These are phyloP conservation scores for Erigeron canadensis DNA, from an alignment of 129 eudicot genomes.

Conservation along the genomic window DNA sequence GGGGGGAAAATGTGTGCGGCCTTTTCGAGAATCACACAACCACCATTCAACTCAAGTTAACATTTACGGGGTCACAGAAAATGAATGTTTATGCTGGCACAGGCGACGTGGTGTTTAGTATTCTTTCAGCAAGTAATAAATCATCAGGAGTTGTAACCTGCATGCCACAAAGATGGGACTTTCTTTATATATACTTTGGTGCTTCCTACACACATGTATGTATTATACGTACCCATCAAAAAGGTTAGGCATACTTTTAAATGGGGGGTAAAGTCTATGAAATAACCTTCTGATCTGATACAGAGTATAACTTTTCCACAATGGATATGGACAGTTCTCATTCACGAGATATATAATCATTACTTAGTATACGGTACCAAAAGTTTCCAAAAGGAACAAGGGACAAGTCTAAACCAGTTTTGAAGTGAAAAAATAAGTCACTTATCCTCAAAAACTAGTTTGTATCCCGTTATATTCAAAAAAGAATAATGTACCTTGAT, in stretches of 20 bases:
- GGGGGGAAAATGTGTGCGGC: neutral
- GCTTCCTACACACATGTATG: neutral
- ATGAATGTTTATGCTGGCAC: constrained; percentile 35
- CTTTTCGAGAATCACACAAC: constrained; percentile 6
- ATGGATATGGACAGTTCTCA: neutral
- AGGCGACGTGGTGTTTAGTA: constrained; percentile 48
- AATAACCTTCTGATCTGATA: no score
- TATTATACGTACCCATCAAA: neutral
- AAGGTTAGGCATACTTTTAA: neutral
- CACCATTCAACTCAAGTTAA: constrained; percentile 4
- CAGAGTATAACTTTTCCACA: neutral
- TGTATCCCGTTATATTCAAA: neutral
- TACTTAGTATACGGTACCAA: neutral
- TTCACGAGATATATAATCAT: neutral
- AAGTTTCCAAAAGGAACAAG: neutral
- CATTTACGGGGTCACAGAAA: constrained; percentile 11
- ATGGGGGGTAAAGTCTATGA: no score
- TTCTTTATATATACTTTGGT: neutral
- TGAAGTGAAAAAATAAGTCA: neutral
- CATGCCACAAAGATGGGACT: constrained; percentile 10
- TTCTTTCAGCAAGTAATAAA: constrained; percentile 89
- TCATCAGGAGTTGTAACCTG: constrained; percentile 99
- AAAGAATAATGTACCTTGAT: constrained; percentile 60
- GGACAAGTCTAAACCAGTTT: neutral
- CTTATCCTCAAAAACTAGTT: neutral